Base-by-base conservation (phyloP, 2,329 filamentous ascomycete genomes). In the Paracamarosporium sp. region DNA sequence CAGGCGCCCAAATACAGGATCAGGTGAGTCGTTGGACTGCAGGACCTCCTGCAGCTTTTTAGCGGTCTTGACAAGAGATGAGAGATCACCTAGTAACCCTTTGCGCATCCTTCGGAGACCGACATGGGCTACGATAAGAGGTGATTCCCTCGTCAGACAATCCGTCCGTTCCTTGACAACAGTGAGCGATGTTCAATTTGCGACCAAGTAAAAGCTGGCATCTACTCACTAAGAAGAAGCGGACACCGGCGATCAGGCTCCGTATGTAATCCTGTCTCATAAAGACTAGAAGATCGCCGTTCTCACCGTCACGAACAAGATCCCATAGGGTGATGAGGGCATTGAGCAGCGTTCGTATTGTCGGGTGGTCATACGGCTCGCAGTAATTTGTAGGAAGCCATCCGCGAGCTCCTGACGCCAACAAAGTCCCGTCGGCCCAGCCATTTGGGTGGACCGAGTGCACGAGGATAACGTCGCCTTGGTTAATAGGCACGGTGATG, bases 301-400 rank as follows among this genome's bases (percentile, higher is more conserved):
- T 86, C 22, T 88, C 88, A 30, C 90, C 91, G 70, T 90, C 92
- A 68, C 91, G 85, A 66, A 97, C 85, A 51, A 96, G 81, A 73
- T 97, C 93, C 93, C 93, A 97, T 60, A 98, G 93, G 72, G 95
- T 91, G 13, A 95, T 87, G 59, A 97, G 82, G 0, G 93, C 92
- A 67, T 92, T 93, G 33, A 99, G 82, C 22, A 99, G 83, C 62
- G 88, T 93, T 53, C 88, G 87, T 83, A 98, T 93, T 62, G 93
- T 88, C 22, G 92, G 87, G 44, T 94, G 92, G 65, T 97, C 92
- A 75, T 97, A 99, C 9, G 92, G 86, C 74, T 97, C 93, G 81
- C 95, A 99, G 76, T 98, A 99, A 77, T 99, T 99, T 8, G 95
- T 99, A 2, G 95, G 95, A 59, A 99, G 82, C 95, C 95, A 99